Conservation (phyloP, 108 stramenopile genomes). For the Pseudonitzschia pungens region DNA sequence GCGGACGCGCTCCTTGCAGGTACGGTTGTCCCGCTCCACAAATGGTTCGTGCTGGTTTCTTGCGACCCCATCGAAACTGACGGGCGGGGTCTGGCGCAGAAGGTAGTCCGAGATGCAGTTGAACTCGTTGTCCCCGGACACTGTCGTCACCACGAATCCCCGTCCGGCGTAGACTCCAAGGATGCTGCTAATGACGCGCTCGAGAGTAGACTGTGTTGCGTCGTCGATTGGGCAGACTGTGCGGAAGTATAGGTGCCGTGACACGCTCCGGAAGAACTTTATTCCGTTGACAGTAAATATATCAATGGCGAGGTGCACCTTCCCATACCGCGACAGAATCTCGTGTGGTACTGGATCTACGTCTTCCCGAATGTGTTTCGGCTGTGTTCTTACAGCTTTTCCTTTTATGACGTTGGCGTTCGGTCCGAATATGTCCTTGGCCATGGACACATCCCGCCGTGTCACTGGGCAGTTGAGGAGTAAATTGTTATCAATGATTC, state of each 20-base stretch:
- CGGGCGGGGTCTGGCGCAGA: background rate
- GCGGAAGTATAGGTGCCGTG: background rate
- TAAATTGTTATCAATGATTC: background rate
- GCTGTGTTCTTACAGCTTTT: background rate
- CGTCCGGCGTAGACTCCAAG: background rate
- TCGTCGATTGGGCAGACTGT: background rate
- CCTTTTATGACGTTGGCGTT: background rate
- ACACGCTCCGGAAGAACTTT: background rate
- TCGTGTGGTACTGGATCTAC: background rate
- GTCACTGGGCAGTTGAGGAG: background rate
- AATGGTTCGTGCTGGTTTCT: background rate
- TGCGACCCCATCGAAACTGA: background rate
- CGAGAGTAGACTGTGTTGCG: background rate
- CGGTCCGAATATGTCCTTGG: background rate
- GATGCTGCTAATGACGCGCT: background rate
- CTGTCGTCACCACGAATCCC: background rate
- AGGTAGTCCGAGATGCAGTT: background rate
- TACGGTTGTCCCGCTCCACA: background rate
- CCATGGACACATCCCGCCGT: background rate
- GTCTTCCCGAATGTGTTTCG: background rate
- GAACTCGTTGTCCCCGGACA: background rate
- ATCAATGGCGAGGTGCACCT: background rate
- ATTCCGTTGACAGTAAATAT: background rate
- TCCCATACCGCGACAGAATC: background rate
- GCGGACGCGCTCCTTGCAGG: background rate